Evolutionary conservation across 352 stramenopile species (phyloP).

Genomic region (Pythium rishiriense): DNA sequence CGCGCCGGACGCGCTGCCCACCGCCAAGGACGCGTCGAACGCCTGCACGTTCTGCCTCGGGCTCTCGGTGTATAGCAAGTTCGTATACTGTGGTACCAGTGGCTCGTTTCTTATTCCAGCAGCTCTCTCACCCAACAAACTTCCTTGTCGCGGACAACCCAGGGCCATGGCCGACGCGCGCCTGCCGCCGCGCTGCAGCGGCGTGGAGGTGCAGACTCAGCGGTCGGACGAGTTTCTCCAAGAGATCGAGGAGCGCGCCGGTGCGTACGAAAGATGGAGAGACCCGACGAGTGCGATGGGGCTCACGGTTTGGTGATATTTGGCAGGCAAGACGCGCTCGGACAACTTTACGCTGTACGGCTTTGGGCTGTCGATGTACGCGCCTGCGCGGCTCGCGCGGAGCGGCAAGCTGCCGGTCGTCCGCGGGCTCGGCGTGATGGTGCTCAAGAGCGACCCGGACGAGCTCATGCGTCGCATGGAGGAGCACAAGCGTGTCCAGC

Average conservation of each 20-base stretch:
- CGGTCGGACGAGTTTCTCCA: slow-evolving; percentile 46
- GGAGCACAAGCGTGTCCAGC: slow-evolving; percentile 64
- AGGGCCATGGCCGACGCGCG: slow-evolving; percentile 60
- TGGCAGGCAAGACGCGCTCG: slow-evolving; percentile 35
- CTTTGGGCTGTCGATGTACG: slow-evolving; percentile 66
- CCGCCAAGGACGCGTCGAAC: slow-evolving; percentile 1
- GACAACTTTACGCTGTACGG: slow-evolving; percentile 65
- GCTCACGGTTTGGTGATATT: too few relatives aligned
- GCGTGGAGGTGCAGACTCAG: slow-evolving; percentile 45
- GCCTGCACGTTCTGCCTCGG: slow-evolving; percentile 60
- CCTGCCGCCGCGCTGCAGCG: slow-evolving; percentile 52
- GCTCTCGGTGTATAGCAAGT: slow-evolving; percentile 73
- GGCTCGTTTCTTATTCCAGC: not conserved
- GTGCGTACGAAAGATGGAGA: too few relatives aligned
- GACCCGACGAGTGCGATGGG: too few relatives aligned
- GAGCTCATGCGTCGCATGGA: slow-evolving; percentile 66
- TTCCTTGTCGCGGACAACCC: not conserved
- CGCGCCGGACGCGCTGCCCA: not conserved
- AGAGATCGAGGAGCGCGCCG: slow-evolving; percentile 42
- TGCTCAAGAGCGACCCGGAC: slow-evolving; percentile 42
- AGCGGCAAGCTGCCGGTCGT: slow-evolving; percentile 57
- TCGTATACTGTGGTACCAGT: slow-evolving; percentile 5
- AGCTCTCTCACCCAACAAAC: too few relatives aligned
- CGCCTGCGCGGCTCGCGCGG: slow-evolving; percentile 55
- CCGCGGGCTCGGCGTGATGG: slow-evolving; percentile 52